Conservation (phyloP, 176 grass and related monocot genomes). For the Avena eriantha region DNA sequence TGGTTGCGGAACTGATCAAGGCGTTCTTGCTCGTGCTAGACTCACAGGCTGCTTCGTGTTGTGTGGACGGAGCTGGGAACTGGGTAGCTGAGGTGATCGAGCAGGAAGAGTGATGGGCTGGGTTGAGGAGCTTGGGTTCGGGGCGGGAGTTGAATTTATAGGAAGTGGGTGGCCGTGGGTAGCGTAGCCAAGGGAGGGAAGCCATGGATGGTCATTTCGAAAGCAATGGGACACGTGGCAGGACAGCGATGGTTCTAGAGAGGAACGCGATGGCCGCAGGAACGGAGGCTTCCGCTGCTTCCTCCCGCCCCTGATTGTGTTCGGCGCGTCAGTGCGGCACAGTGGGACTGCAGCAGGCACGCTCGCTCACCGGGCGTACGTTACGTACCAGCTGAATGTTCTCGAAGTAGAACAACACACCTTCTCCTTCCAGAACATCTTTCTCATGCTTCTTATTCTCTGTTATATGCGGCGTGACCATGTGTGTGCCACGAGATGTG, state of each 20-base stretch:
- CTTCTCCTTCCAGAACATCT: background rate
- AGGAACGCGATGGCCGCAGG: background rate
- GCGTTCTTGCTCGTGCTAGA: background rate
- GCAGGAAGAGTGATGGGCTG: background rate
- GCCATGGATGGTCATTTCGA: background rate
- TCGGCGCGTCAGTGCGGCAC: background rate
- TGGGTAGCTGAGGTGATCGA: background rate
- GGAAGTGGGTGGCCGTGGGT: background rate
- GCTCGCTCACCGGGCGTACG: background rate
- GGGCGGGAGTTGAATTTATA: constrained; percentile 20
- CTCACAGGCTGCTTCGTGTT: background rate
- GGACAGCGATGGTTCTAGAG: constrained; percentile 2
- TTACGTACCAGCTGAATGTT: background rate
- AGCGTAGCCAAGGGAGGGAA: background rate
- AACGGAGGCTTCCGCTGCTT: background rate
- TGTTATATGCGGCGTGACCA: background rate
- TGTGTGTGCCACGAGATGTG: background rate
- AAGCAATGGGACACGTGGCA: constrained; percentile 14
- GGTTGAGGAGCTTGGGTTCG: background rate
- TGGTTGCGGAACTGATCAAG: background rate
- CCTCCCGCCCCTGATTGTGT: background rate
- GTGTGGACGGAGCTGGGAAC: background rate
- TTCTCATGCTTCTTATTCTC: background rate
- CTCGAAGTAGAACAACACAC: constrained; percentile 20
- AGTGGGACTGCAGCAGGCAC: background rate